Percentiles rank a stretch among this genome's conserved stretches.
phyloP scores from a whole-genome alignment of 2,329 filamentous ascomycete genomes.

The Trichoderma breve region DNA sequence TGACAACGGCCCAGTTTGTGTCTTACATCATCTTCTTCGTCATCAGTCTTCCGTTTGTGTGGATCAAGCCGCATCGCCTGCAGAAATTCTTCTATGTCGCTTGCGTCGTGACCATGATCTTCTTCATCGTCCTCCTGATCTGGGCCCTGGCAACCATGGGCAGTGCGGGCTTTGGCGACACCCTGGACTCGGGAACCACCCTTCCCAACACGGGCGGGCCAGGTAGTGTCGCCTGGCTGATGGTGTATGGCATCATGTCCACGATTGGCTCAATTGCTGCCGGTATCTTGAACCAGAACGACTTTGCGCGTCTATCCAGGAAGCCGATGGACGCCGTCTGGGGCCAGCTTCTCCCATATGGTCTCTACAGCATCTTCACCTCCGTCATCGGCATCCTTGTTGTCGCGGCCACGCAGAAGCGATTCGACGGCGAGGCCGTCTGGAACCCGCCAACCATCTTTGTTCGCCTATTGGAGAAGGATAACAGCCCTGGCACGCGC shows the following conservation, averaged over 20 bases:
- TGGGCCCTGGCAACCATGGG: slow-evolving; percentile 47
- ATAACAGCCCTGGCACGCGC: slow-evolving; percentile 34
- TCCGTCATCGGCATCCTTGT: slow-evolving; percentile 42
- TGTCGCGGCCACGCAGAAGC: slow-evolving; percentile 39
- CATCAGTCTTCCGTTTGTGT: slow-evolving; percentile 44
- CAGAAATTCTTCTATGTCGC: slow-evolving; percentile 43
- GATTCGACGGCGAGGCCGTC: slow-evolving; percentile 36
- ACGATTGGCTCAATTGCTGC: slow-evolving; percentile 40
- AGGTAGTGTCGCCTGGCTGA: slow-evolving; percentile 36
- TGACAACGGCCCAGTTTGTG: slow-evolving; percentile 45
- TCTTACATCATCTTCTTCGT: slow-evolving; percentile 45
- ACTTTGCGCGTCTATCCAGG: slow-evolving; percentile 38
- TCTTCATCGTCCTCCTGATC: slow-evolving; percentile 42
- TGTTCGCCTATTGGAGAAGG: slow-evolving; percentile 31
- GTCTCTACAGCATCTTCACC: slow-evolving; percentile 36
- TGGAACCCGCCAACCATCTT: slow-evolving; percentile 41
- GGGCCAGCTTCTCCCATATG: slow-evolving; percentile 37
- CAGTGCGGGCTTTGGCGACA: slow-evolving; percentile 38
- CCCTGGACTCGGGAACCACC: slow-evolving; percentile 27
- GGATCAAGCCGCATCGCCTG: slow-evolving; percentile 44
- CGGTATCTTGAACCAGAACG: slow-evolving; percentile 40
- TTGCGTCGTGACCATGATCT: slow-evolving; percentile 40
- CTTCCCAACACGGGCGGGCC: slow-evolving; percentile 32
- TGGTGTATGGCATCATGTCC: slow-evolving; percentile 38
- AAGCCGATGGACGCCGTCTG: slow-evolving; percentile 34